Percentiles rank a stretch among this genome's conserved stretches.
phyloP scores from a whole-genome alignment of 2,329 filamentous ascomycete genomes.

The Aphanoascus verrucosus region DNA sequence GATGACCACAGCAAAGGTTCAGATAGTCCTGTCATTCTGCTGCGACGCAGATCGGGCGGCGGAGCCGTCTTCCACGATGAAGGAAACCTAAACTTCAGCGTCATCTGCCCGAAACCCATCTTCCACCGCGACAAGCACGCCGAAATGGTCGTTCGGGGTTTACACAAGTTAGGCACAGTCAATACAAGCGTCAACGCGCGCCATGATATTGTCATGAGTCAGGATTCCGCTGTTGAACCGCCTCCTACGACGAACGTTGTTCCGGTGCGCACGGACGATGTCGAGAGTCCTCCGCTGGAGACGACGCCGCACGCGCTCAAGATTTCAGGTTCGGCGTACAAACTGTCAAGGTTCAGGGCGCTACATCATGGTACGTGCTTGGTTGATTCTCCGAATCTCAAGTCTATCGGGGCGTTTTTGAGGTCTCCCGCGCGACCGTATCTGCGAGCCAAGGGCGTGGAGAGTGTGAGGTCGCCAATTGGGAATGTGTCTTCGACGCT shows the following conservation, averaged over 20 bases:
- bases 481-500: conserved; percentile 59
- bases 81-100: conserved; percentile 90
- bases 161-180: conserved; percentile 41
- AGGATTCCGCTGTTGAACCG: conserved; percentile 24
- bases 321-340: conserved; percentile 89
- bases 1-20: conserved; percentile 14
- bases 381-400: conserved; percentile 63
- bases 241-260: conserved; percentile 11
- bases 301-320: conserved; percentile 49
- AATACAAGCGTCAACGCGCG: conserved; percentile 70
- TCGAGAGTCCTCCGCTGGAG: conserved; percentile 33
- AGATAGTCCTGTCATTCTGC: conserved; percentile 46
- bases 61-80: conserved; percentile 89
- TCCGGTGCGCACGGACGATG: conserved; percentile 32
- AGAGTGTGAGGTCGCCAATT: conserved; percentile 78
- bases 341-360: conserved; percentile 68
- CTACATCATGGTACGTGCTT: conserved; percentile 92
- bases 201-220: conserved; percentile 80
- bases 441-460: conserved; percentile 73
- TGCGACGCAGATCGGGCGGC: conserved; percentile 77
- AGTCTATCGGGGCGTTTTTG: conserved; percentile 57
- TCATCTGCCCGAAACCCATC: conserved; percentile 64
- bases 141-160: conserved; percentile 80
- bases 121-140: conserved; percentile 85
- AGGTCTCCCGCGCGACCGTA: conserved; percentile 66